Evolutionary conservation across 2,329 filamentous ascomycete genomes (phyloP), one percentile per base, ranked within the genome.

Genomic region (Mariannaea elegans): DNA sequence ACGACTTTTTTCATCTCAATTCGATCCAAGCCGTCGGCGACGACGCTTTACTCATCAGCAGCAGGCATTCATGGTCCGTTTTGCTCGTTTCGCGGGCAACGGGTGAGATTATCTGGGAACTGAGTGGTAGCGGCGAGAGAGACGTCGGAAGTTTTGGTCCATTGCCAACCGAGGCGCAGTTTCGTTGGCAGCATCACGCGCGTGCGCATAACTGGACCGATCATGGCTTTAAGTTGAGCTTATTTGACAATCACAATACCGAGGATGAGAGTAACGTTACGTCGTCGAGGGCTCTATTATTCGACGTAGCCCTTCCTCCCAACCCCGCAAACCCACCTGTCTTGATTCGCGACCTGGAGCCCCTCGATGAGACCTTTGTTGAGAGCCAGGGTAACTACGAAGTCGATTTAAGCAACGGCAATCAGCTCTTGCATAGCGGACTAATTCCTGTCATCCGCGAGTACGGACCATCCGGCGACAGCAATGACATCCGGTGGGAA

Each of bases 111-210:
- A 44, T 69, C 16, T 72, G 70, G 70, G 62, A 67, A 34, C n/a
- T 72, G 18, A 64, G 63, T 44, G 70, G 70, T 0, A 61, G 65
- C 14, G 66, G 62, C 4, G 66, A 63, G n/a, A 4, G 4, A 18
- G 8, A 7, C 7, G 67, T 65, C 3, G 70, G 70, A 10, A 50
- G 51, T 27, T 72, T 74, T 44, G 67, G 67, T 2, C 27, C 56
- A 4, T 6, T 72, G 5, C 67, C 67, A 1, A 19, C 61, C 5
- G 50, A 74, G n/a, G 72, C 68, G 8, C 65, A 66, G 16, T 77
- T 78, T 60, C 70, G 68, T 6, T 78, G 75, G 64, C 74, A 77
- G 60, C 76, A 76, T 48, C 68, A 77, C 16, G 75, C 73, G 10
- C 73, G 72, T 0, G 70, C 71, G 13, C 62, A 68, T 7, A 65